These are phyloP conservation scores for Coprinopsis sp. DNA, from an alignment of 768 basidiomycete genomes.

Conservation along the genomic window DNA sequence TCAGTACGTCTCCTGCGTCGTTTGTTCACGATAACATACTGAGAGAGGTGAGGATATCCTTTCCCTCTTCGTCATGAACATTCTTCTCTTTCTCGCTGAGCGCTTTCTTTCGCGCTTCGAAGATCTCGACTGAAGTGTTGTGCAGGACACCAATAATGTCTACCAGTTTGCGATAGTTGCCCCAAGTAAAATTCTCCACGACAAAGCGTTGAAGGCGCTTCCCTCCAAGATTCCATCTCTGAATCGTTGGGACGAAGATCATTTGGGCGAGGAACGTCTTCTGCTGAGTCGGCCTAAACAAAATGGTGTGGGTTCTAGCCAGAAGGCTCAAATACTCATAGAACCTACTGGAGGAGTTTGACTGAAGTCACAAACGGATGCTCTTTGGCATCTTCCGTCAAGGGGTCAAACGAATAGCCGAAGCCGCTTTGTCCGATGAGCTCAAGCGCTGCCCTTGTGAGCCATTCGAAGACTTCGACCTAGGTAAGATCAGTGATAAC, in stretches of 20 bases:
- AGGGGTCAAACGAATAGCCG: constrained; percentile 38
- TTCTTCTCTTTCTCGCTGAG: constrained; percentile 30
- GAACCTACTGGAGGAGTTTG: constrained; percentile 28
- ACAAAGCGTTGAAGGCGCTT: constrained; percentile 29
- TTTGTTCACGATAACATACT: constrained; percentile 24
- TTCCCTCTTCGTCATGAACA: constrained; percentile 34
- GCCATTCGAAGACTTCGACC: constrained; percentile 33
- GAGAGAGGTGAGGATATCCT: constrained; percentile 44
- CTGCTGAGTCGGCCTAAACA: constrained; percentile 7
- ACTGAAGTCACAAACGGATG: constrained; percentile 30
- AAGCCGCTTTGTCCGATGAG: constrained; percentile 46
- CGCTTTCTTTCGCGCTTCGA: constrained; percentile 31
- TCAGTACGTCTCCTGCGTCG: background rate
- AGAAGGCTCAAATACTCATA: background rate
- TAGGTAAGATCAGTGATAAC: no score
- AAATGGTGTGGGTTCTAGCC: background rate
- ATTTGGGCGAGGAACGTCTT: constrained; percentile 14
- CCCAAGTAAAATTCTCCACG: constrained; percentile 29
- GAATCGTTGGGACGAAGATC: constrained; percentile 13
- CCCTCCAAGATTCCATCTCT: constrained; percentile 20
- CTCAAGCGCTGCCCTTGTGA: constrained; percentile 41
- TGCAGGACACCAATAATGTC: constrained; percentile 32
- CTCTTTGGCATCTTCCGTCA: constrained; percentile 24
- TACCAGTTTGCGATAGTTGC: constrained; percentile 22
- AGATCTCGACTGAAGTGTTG: constrained; percentile 31